A percentile compares a stretch with the other conserved stretches of the same genome.
phyloP scores from a whole-genome alignment of 1,284 basidiomycete genomes.

The Papiliotrema flavescens region DNA sequence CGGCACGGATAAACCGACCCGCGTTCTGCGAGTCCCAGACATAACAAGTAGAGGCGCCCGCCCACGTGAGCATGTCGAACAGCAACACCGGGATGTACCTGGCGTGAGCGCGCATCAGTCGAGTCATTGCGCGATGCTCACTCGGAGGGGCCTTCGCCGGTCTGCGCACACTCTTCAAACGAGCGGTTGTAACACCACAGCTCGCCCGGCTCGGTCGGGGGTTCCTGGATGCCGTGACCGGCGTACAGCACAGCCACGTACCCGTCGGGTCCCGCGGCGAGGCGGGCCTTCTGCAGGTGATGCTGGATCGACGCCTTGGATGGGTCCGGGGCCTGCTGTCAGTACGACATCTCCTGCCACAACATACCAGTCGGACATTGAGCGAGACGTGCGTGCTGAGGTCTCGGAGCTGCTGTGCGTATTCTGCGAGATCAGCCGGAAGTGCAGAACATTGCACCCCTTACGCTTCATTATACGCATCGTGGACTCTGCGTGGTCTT shows the following conservation, averaged over 20 bases:
- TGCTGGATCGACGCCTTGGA: constrained; percentile 31
- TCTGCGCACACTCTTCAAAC: constrained; percentile 34
- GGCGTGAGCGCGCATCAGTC: constrained; percentile 1
- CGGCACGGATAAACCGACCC: constrained; percentile 33
- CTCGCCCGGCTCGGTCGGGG: constrained; percentile 40
- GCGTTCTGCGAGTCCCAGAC: constrained; percentile 39
- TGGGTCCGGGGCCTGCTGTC: constrained; percentile 30
- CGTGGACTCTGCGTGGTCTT: constrained; percentile 35
- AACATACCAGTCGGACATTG: constrained; percentile 13
- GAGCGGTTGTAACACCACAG: constrained; percentile 38
- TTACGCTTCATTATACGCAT: constrained; percentile 36
- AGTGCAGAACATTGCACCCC: neutral
- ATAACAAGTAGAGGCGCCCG: constrained; percentile 34
- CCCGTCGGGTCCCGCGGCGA: constrained; percentile 26
- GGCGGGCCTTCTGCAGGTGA: constrained; percentile 28
- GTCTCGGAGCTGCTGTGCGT: constrained; percentile 13
- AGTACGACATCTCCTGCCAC: neutral
- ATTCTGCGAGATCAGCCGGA: constrained; percentile 10
- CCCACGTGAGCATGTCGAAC: constrained; percentile 38
- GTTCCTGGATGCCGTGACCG: constrained; percentile 40
- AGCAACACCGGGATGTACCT: constrained; percentile 41
- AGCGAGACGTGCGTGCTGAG: constrained; percentile 9
- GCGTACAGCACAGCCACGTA: constrained; percentile 34
- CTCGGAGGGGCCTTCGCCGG: constrained; percentile 33
- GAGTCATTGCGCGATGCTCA: constrained; percentile 12